Conservation (phyloP, 352 stramenopile species). For the Saprolegnia parasitica region DNA sequence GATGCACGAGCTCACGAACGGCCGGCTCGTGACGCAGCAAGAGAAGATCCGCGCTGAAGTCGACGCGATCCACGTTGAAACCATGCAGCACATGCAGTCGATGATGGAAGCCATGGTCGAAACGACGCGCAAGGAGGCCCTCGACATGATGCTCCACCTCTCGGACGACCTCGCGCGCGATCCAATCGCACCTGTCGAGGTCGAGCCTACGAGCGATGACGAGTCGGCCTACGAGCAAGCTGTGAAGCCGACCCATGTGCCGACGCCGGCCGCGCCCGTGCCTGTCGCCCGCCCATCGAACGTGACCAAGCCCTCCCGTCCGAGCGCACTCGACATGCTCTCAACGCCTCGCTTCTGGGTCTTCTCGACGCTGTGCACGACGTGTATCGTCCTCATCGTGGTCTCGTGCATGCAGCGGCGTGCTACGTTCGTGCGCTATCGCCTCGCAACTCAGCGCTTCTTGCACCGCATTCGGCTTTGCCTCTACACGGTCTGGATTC, state of each 20-base stretch:
- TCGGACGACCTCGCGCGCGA: background rate
- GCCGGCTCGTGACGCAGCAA: background rate
- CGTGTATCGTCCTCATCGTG: background rate
- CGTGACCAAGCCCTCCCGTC: background rate
- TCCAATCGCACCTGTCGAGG: background rate
- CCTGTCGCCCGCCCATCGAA: background rate
- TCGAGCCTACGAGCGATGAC: background rate
- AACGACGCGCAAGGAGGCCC: constrained; percentile 18
- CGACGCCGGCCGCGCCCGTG: background rate
- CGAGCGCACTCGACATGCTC: background rate
- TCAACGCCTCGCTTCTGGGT: background rate
- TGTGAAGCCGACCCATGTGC: background rate
- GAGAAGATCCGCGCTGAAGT: constrained; percentile 18
- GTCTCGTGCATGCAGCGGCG: constrained; percentile 20
- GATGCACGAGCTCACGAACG: background rate
- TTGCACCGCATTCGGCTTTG: background rate
- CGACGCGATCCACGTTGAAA: constrained; percentile 22
- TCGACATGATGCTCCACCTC: constrained; percentile 2
- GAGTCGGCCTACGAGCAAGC: background rate
- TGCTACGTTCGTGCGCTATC: background rate
- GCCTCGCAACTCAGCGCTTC: constrained; percentile 1
- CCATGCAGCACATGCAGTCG: constrained; percentile 25
- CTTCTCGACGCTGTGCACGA: constrained; percentile 8
- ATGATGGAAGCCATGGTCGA: constrained; percentile 25
- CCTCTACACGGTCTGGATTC: background rate